Base-by-base conservation (phyloP, 805 yeast genomes). In the Hanseniaspora taiwanica region DNA sequence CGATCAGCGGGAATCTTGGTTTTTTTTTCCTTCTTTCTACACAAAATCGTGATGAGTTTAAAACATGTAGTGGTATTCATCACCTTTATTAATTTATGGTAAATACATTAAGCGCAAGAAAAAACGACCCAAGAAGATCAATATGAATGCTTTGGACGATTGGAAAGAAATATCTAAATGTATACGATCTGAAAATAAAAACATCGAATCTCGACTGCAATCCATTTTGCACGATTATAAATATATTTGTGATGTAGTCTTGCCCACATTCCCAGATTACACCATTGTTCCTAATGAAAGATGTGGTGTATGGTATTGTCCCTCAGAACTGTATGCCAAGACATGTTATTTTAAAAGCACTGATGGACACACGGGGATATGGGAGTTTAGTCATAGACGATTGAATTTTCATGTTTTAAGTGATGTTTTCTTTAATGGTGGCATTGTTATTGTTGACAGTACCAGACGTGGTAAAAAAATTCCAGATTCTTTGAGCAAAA, bases 401-500 rank as follows among this genome's bases (percentile, higher is more conserved):
- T 60, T 85, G 29, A 86, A 86, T 56, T 62, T 82, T 43, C 94
- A 85, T 52, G 54, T 86, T 2, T 51, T 85, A 2, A 72, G 74
- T 0, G 36, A 71, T 0, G 51, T 83, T 0, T 49, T 49, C 0
- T 41, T 55, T 2, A 33, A 61, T 27, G 52, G 60, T 9, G 86
- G 86, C 0, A 46, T 73, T 0, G 60, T 78, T 1, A 63, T 85
- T 7, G 79, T 86, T 1, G 96, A 86, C 56, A 83, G 94, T 12
- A 85, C 96, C 0, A 62, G 95, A 46, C 66, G 86, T 32, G 95
- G 95, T 2, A 86, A 85, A 53, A 59, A 71, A 20, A 75, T 85
- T 59, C 95, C 96, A 0, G 96, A 86, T 56, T 80, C 95, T 0
- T 57, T 84, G 6, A 78, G 86, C 49, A 86, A 86, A 50, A 86